phyloP scores from a whole-genome alignment of 192 early-diverging fungal genomes.

The Coemansia javaensis region DNA sequence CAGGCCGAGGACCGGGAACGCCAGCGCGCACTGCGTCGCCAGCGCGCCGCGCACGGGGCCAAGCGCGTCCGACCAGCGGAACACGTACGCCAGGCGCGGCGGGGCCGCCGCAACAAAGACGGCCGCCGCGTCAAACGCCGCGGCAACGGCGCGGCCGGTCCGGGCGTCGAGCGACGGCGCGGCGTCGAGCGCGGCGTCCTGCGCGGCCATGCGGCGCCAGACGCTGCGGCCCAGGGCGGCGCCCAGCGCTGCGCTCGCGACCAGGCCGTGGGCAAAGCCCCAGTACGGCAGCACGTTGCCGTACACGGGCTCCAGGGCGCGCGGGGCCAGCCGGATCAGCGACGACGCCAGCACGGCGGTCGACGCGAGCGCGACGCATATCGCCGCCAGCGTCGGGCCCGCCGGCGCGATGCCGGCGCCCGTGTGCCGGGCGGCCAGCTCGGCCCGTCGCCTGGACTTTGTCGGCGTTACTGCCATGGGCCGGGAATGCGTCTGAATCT shows the following conservation, averaged over 20 bases:
- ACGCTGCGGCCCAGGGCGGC: slow-evolving; percentile 20
- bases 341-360: slow-evolving; percentile 23
- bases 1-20: slow-evolving; percentile 50
- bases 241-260: slow-evolving; percentile 46
- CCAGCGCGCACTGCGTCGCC: slow-evolving; percentile 52
- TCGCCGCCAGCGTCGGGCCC: slow-evolving; percentile 5
- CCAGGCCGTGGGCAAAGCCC: slow-evolving; percentile 41
- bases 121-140: slow-evolving; percentile 50
- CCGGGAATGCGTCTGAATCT: too few relatives aligned
- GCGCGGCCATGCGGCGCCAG: slow-evolving; percentile 16
- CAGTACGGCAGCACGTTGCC: slow-evolving; percentile 60
- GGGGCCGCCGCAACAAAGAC: slow-evolving; percentile 54
- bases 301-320: slow-evolving; percentile 63
- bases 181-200: background rate
- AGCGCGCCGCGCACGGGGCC: slow-evolving; percentile 60
- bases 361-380: slow-evolving; percentile 15
- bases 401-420: slow-evolving; percentile 1
- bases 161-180: slow-evolving; percentile 14
- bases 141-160: slow-evolving; percentile 34
- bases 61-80: slow-evolving; percentile 50
- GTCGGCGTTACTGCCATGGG: too few relatives aligned
- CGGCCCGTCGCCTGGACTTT: too few relatives aligned
- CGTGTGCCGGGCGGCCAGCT: background rate
- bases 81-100: slow-evolving; percentile 39
- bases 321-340: slow-evolving; percentile 50